phyloP scores from a whole-genome alignment of 2,329 filamentous ascomycete genomes.

The Pseudogymnoascus sp. region DNA sequence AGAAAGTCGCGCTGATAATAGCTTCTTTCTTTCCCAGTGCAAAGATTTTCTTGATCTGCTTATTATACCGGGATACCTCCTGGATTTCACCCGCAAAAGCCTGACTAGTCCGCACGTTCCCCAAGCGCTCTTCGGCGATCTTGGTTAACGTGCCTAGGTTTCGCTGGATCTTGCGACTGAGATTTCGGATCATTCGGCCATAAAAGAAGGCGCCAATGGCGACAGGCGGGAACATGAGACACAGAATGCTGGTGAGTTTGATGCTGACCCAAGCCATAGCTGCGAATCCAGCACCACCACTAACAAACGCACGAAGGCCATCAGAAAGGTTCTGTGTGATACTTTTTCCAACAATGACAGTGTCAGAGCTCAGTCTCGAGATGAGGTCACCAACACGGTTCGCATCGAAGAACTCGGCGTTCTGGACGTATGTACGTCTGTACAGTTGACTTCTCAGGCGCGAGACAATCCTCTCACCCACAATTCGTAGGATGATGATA shows the following conservation, averaged over 20 bases:
- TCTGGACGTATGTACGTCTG: slow-evolving; percentile 87
- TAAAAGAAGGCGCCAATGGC: slow-evolving; percentile 89
- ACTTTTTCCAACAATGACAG: slow-evolving; percentile 95
- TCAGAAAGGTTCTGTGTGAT: slow-evolving; percentile 98
- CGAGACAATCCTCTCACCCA: slow-evolving; percentile 90
- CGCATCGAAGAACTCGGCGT: slow-evolving; percentile 97
- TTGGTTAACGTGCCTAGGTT: slow-evolving; percentile 90
- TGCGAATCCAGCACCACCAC: slow-evolving; percentile 78
- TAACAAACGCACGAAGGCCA: slow-evolving; percentile 84
- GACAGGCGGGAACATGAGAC: slow-evolving; percentile 83
- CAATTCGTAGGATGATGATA: slow-evolving; percentile 85
- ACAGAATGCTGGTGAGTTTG: slow-evolving; percentile 78
- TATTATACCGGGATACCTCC: slow-evolving; percentile 86
- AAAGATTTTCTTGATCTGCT: slow-evolving; percentile 87
- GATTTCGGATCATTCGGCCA: slow-evolving; percentile 76
- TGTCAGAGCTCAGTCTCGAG: slow-evolving; percentile 89
- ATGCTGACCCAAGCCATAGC: slow-evolving; percentile 96
- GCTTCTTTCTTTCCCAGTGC: slow-evolving; percentile 80
- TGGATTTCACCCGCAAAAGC: slow-evolving; percentile 90
- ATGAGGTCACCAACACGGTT: slow-evolving; percentile 96
- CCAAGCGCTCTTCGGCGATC: slow-evolving; percentile 94
- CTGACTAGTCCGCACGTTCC: slow-evolving; percentile 93
- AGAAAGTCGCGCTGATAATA: slow-evolving; percentile 84
- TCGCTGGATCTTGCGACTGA: slow-evolving; percentile 89
- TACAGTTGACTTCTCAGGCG: slow-evolving; percentile 85